A percentile compares a stretch with the other conserved stretches of the same genome.
These are phyloP conservation scores for Aphanomyces astaci DNA, from an alignment of 352 stramenopile genomes.

Conservation along the genomic window DNA sequence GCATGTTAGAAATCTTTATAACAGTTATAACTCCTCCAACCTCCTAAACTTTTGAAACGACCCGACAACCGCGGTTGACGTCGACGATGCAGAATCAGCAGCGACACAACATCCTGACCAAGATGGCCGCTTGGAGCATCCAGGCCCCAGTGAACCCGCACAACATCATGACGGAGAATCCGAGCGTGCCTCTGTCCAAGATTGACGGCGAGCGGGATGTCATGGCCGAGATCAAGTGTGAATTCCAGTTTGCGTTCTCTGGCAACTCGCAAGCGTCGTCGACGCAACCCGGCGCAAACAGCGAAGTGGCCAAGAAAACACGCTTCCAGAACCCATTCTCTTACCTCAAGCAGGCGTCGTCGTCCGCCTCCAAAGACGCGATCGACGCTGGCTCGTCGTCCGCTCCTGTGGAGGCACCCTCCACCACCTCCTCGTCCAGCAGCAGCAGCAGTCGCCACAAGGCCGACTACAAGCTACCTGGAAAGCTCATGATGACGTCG, in stretches of 20 bases:
- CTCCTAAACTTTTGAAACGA: not conserved
- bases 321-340: conserved; percentile 16
- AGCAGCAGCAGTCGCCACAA: not conserved
- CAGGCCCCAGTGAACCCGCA: not conserved
- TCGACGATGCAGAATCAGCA: not conserved
- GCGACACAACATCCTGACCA: conserved; percentile 1
- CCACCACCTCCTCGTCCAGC: not conserved
- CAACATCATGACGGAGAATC: conserved; percentile 7
- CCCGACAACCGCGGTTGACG: not conserved
- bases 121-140: conserved; percentile 11
- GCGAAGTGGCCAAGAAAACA: conserved; percentile 13
- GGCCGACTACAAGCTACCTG: conserved; percentile 24
- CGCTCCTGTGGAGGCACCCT: not conserved
- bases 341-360: conserved; percentile 6
- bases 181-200: conserved; percentile 12
- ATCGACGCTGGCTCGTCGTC: not conserved
- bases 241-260: conserved; percentile 18
- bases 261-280: conserved; percentile 5
- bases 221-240: conserved; percentile 19
- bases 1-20: no score
- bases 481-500: conserved; percentile 73
- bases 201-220: conserved; percentile 19
- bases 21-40: no score
- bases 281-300: not conserved
- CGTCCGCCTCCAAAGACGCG: not conserved